These are phyloP conservation scores for Chenopodium formosanum DNA, from an alignment of 148 eudicot species.

Conservation along the genomic window DNA sequence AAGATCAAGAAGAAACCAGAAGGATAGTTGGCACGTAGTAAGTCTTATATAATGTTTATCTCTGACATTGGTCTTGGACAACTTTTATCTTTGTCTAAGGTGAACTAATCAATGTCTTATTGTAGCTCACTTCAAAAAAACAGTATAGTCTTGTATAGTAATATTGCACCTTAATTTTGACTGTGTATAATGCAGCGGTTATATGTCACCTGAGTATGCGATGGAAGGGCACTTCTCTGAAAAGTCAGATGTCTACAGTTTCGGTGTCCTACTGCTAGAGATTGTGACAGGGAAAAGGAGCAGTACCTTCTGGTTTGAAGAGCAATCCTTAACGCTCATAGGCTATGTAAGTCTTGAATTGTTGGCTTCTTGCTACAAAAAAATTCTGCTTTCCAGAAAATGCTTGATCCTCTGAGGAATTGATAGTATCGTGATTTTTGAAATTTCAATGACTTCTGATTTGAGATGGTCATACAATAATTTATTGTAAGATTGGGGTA, in stretches of 20 bases:
- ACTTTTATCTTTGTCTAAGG: too few relatives aligned
- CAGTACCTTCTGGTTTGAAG: slow-evolving; percentile 28
- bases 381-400: too few relatives aligned
- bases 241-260: slow-evolving; percentile 35
- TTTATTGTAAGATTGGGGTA: too few relatives aligned
- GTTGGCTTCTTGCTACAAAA: neutral
- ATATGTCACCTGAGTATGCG: slow-evolving; percentile 27
- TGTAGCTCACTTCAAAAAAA: neutral
- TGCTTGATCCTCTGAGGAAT: too few relatives aligned
- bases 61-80: too few relatives aligned
- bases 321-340: slow-evolving; percentile 29
- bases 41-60: neutral
- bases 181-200: neutral
- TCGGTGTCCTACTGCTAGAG: slow-evolving; percentile 34
- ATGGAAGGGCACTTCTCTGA: slow-evolving; percentile 39
- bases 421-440: too few relatives aligned
- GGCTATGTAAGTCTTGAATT: slow-evolving; percentile 30
- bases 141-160: too few relatives aligned
- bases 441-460: too few relatives aligned
- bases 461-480: too few relatives aligned
- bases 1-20: slow-evolving; percentile 31
- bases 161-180: too few relatives aligned
- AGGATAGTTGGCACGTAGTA: slow-evolving; percentile 37
- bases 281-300: slow-evolving; percentile 28
- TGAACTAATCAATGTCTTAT: too few relatives aligned